Percentiles rank a stretch among this genome's conserved stretches.
Evolutionary conservation across 345 rosid genomes (phyloP).

Genomic region (Punica granatum): DNA sequence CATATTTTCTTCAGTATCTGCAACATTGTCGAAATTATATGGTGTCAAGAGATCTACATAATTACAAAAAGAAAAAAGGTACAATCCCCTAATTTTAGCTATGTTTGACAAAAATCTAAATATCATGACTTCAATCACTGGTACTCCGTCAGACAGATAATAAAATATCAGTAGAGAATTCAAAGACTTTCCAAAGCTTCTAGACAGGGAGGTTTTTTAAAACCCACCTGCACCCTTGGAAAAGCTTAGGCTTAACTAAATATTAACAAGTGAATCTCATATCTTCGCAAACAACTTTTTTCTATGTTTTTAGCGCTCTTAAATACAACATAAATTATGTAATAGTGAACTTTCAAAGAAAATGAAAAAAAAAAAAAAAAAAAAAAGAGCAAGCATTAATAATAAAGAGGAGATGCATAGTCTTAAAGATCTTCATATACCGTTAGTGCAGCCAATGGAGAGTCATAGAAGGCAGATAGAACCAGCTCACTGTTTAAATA

Average conservation of each 20-base stretch:
- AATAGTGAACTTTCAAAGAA: background rate
- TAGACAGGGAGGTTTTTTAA: background rate
- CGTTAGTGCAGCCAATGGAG: constrained; percentile 98
- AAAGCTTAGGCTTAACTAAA: background rate
- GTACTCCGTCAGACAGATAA: background rate
- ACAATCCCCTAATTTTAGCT: background rate
- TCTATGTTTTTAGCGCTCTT: background rate
- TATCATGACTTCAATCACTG: background rate
- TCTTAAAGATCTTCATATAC: constrained; percentile 23
- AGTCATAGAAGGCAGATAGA: constrained; percentile 91
- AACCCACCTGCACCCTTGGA: background rate
- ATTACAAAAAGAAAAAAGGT: background rate
- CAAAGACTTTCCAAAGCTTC: background rate
- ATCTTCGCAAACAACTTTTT: background rate
- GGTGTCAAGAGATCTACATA: constrained; percentile 10
- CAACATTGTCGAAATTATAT: constrained; percentile 2
- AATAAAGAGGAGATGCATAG: background rate
- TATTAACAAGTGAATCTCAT: background rate
- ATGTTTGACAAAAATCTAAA: background rate
- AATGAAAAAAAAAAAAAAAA: background rate
- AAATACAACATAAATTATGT: background rate
- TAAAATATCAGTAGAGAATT: background rate
- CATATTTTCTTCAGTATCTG: constrained; percentile 97
- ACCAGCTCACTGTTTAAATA: constrained; percentile 85
- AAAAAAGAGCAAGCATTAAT: background rate